Conservation (phyloP, 1,139 yeast genomes). For the Kodamaea arcana region DNA sequence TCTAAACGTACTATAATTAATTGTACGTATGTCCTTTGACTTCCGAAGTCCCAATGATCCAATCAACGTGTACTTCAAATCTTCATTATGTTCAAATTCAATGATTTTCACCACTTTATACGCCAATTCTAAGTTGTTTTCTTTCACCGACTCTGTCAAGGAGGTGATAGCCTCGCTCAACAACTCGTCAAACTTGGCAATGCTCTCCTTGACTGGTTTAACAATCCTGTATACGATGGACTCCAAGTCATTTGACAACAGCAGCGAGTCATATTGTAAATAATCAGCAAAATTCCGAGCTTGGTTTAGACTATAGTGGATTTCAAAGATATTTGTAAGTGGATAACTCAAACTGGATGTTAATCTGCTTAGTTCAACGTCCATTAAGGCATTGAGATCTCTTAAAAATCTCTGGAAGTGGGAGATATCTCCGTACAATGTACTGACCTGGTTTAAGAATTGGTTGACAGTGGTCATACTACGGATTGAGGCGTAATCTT, state of each 20-base stretch:
- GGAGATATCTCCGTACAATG: slow-evolving; percentile 60
- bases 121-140: slow-evolving; percentile 62
- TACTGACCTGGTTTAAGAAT: slow-evolving; percentile 65
- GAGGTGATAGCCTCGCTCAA: slow-evolving; percentile 61
- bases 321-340: slow-evolving; percentile 55
- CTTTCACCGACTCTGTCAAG: slow-evolving; percentile 65
- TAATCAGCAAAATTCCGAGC: slow-evolving; percentile 79
- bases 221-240: slow-evolving; percentile 63
- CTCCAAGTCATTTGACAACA: slow-evolving; percentile 65
- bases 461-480: slow-evolving; percentile 66
- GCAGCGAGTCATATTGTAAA: slow-evolving; percentile 49
- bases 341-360: slow-evolving; percentile 51
- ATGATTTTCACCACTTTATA: slow-evolving; percentile 72
- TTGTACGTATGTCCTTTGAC: slow-evolving; percentile 14
- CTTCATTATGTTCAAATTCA: slow-evolving; percentile 78
- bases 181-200: slow-evolving; percentile 61
- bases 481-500: slow-evolving; percentile 56
- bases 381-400: slow-evolving; percentile 51
- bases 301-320: slow-evolving; percentile 67
- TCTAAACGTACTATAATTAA: slow-evolving; percentile 35
- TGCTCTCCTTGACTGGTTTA: slow-evolving; percentile 44
- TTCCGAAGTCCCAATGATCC: slow-evolving; percentile 34
- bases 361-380: slow-evolving; percentile 45
- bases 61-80: slow-evolving; percentile 55
- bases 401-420: slow-evolving; percentile 51